Evolutionary conservation across 805 yeast species (phyloP).

Genomic region (Schwanniomyces pseudopolymorphus): DNA sequence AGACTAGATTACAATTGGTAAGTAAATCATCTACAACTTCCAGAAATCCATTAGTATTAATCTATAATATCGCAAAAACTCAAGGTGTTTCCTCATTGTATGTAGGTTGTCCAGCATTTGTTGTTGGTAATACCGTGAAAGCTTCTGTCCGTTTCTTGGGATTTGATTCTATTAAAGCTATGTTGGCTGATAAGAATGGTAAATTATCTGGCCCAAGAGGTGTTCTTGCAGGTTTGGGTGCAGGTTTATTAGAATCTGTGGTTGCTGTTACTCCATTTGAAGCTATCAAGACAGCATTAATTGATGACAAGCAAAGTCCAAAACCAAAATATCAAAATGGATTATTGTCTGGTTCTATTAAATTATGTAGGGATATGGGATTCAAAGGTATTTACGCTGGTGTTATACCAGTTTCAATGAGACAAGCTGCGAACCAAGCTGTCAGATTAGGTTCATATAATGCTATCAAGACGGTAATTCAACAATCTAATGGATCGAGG

Average conservation of each 20-base stretch:
- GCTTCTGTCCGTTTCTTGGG: constrained; percentile 96
- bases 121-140: constrained; percentile 92
- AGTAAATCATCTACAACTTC: constrained; percentile 64
- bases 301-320: constrained; percentile 82
- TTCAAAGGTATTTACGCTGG: constrained; percentile 85
- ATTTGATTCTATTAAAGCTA: constrained; percentile 78
- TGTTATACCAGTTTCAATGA: constrained; percentile 84
- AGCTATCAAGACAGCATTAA: constrained; percentile 92
- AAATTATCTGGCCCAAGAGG: constrained; percentile 88
- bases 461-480: constrained; percentile 76
- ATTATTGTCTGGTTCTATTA: constrained; percentile 58
- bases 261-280: constrained; percentile 97
- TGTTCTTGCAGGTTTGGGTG: constrained; percentile 95
- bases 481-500: constrained; percentile 63
- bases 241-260: constrained; percentile 88
- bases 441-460: constrained; percentile 93
- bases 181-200: constrained; percentile 80
- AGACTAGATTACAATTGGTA: constrained; percentile 84
- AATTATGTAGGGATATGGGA: constrained; percentile 75
- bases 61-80: constrained; percentile 67
- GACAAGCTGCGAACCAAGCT: constrained; percentile 95
- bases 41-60: constrained; percentile 80
- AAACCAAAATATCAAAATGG: constrained; percentile 77
- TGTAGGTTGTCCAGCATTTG: constrained; percentile 96
- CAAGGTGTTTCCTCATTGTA: constrained; percentile 82